Base-by-base conservation (phyloP, 129 eudicot species). In the Heracleum sosnowskyi region DNA sequence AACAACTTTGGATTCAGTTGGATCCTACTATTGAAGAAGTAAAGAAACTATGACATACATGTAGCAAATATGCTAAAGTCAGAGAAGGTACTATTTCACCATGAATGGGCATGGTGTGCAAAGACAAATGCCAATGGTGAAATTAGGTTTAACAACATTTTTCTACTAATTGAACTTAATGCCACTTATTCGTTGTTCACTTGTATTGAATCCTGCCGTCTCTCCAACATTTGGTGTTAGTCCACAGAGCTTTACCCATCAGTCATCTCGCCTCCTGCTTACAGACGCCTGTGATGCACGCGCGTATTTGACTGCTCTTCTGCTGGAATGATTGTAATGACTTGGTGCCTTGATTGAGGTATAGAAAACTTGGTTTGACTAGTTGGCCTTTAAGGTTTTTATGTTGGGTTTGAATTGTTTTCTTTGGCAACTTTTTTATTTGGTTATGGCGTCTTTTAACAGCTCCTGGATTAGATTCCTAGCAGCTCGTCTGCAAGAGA, bases 101-200 rank as follows among this genome's bases (percentile, higher is more conserved):
- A 95, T 76, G 91, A n/a, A 91, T 76, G 98, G 98, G 31, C 97
- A 95, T 83, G 98, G 98, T 51, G 97, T 95, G 74, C 97, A 96
- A 46, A 95, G 83, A 97, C 98, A 73, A 91, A 96, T 40, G 77
- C 94, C 42, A 95, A 86, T 74, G 96, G 97, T 73, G 97, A 90
- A 88, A 91, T n/a, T n/a, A n/a, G n/a, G n/a, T n/a, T n/a, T n/a
- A n/a, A n/a, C n/a, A n/a, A n/a, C n/a, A n/a, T n/a, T 95, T 57
- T 95, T 36, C 39, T 96, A 97, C 87, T 95, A 36, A 91, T 90
- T 44, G 90, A 91, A 36, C 39, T n/a, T 86, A 91, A 89, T 92
- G 98, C 47, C 70, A 47, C 22, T n/a, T 11, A 31, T 76, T 77
- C 72, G n/a, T n/a, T n/a, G 34, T 20, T 77, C 53, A 1, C 18